Percentiles rank a stretch among this genome's conserved stretches.
phyloP scores from a whole-genome alignment of 495 filamentous ascomycete species.

The Xylaria intraflava region DNA sequence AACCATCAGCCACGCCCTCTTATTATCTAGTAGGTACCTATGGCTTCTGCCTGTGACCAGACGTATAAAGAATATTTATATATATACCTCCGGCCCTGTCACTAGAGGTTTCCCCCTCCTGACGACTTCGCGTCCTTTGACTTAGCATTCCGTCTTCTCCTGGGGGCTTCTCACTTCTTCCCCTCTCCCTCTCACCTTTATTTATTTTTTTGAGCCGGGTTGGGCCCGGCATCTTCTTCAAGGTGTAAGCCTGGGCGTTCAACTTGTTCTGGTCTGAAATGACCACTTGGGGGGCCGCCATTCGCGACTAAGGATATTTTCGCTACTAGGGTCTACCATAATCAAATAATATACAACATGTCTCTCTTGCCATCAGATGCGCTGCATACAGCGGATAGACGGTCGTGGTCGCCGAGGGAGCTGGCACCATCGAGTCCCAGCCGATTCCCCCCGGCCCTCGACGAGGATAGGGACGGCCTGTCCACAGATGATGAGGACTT shows the following conservation, averaged over 20 bases:
- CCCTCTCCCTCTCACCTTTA: slow-evolving; percentile 7
- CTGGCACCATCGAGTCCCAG: slow-evolving; percentile 29
- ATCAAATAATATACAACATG: slow-evolving; percentile 19
- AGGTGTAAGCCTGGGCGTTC: not conserved
- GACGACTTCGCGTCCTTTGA: slow-evolving; percentile 4
- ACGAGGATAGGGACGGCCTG: slow-evolving; percentile 31
- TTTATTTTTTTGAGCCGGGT: slow-evolving; percentile 23
- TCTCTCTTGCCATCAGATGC: slow-evolving; percentile 17
- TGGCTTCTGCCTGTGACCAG: slow-evolving; percentile 1
- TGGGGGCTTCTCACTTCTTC: slow-evolving; percentile 13
- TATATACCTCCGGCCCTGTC: slow-evolving; percentile 16
- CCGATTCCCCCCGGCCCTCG: slow-evolving; percentile 28
- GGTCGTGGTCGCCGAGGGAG: slow-evolving; percentile 16
- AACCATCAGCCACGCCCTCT: slow-evolving; percentile 12
- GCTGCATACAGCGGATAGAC: slow-evolving; percentile 11
- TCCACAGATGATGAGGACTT: slow-evolving; percentile 34
- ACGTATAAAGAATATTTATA: slow-evolving; percentile 17
- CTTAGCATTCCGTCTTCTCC: not conserved
- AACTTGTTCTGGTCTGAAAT: not conserved
- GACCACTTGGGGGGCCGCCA: not conserved
- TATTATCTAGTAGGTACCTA: slow-evolving; percentile 12
- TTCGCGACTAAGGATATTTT: slow-evolving; percentile 5
- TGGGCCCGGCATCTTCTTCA: slow-evolving; percentile 17
- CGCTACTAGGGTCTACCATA: not conserved
- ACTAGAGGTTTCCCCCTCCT: not conserved